Conservation (phyloP, 805 yeast species). For the Candida sonorensis region DNA sequence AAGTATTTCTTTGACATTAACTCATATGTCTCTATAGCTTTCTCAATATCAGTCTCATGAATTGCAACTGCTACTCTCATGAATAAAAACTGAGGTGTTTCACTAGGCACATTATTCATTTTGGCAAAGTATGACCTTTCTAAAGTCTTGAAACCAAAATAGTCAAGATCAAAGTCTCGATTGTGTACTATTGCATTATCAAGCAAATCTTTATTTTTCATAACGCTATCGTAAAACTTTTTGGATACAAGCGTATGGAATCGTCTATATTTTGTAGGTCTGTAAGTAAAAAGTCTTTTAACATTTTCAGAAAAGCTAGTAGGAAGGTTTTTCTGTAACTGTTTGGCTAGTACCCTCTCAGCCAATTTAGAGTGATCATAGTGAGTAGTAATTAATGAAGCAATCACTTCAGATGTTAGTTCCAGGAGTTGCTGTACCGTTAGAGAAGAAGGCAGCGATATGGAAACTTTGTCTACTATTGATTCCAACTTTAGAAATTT, state of each 20-base stretch:
- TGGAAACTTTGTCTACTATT: slow-evolving; percentile 38
- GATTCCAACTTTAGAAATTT: slow-evolving; percentile 38
- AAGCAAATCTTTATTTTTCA: slow-evolving; percentile 49
- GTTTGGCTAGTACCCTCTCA: slow-evolving; percentile 81
- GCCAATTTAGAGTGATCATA: slow-evolving; percentile 91
- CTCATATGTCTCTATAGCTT: slow-evolving; percentile 75
- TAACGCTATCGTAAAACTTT: slow-evolving; percentile 50
- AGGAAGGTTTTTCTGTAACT: slow-evolving; percentile 79
- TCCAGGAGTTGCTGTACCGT: slow-evolving; percentile 33
- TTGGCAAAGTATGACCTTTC: slow-evolving; percentile 78
- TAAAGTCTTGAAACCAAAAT: slow-evolving; percentile 88
- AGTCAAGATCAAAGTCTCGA: slow-evolving; percentile 73
- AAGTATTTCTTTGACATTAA: slow-evolving; percentile 82
- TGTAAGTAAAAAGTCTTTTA: slow-evolving; percentile 54
- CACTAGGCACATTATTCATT: slow-evolving; percentile 60
- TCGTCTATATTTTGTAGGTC: slow-evolving; percentile 64
- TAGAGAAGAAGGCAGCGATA: slow-evolving; percentile 44
- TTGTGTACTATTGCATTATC: slow-evolving; percentile 63
- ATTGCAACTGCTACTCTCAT: slow-evolving; percentile 92
- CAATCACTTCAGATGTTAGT: slow-evolving; percentile 85
- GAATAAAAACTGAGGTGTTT: slow-evolving; percentile 86
- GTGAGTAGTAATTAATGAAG: slow-evolving; percentile 89
- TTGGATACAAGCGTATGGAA: slow-evolving; percentile 60
- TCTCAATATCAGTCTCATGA: slow-evolving; percentile 60
- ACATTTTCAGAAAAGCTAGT: slow-evolving; percentile 70